Percentiles rank a stretch among this genome's conserved stretches.
phyloP scores from a whole-genome alignment of 2,329 filamentous ascomycete species.

The Tolypocladium amazonense region DNA sequence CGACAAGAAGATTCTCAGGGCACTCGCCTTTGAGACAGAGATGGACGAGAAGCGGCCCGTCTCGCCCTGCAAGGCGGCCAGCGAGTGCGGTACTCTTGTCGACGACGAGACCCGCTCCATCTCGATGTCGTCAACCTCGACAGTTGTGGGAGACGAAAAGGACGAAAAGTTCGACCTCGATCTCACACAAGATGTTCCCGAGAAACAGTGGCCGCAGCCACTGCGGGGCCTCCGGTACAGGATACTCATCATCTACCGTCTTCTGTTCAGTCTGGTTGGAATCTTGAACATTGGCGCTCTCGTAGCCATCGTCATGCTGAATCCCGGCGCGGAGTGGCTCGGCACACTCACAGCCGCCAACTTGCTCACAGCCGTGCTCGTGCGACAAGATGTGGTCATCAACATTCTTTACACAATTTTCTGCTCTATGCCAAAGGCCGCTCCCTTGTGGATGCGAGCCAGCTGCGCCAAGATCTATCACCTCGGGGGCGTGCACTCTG shows the following conservation, averaged over 20 bases:
- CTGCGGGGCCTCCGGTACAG: constrained; percentile 29
- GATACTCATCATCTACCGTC: constrained; percentile 43
- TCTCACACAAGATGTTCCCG: constrained; percentile 22
- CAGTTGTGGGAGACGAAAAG: constrained; percentile 11
- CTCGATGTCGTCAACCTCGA: constrained; percentile 18
- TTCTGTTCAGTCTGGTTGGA: constrained; percentile 43
- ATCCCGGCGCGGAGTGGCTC: constrained; percentile 24
- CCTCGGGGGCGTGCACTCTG: constrained; percentile 40
- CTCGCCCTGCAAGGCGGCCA: constrained; percentile 2
- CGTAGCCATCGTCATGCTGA: constrained; percentile 26
- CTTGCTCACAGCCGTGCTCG: constrained; percentile 36
- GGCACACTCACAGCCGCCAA: constrained; percentile 35
- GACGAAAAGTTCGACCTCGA: constrained; percentile 17
- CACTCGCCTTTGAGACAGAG: constrained; percentile 14
- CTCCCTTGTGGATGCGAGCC: constrained; percentile 37
- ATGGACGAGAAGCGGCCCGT: constrained; percentile 1
- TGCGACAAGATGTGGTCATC: constrained; percentile 42
- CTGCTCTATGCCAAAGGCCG: constrained; percentile 32
- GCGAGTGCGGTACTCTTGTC: constrained; percentile 10
- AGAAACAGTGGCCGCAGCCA: constrained; percentile 27
- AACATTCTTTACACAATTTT: constrained; percentile 37
- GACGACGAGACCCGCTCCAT: constrained; percentile 16
- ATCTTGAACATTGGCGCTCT: constrained; percentile 39
- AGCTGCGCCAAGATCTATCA: constrained; percentile 41
- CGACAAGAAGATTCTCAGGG: constrained; percentile 35